Evolutionary conservation across 202 grass and related monocot genomes (phyloP), one percentile per base, ranked within the genome.

Genomic region (Musa balbisiana): DNA sequence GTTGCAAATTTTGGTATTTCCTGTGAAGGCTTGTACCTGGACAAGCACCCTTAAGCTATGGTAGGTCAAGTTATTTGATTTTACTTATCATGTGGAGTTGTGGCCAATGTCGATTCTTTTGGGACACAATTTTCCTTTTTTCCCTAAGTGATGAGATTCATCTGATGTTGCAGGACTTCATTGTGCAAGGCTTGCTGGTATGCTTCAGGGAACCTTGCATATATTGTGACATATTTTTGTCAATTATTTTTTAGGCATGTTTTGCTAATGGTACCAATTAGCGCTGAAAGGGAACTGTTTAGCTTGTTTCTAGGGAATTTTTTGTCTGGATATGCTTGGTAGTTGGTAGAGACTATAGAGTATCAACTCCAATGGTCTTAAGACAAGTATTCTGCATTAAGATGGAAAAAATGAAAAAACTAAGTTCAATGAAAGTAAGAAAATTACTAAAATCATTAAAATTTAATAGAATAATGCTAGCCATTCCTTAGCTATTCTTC

Each of bases 181-280:
- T 85, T 97, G 93, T 83, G 93, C 93, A 52, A 79, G 82, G 67
- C 90, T 97, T 78, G 93, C 90, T 82, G 88, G 93, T 97, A 91
- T 72, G 76, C 80, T 64, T 67, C 3, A 58, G 53, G 9, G 68
- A 79, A 56, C 14, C 69, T 81, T 52, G 10, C 64, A 49, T 64
- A 63, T 8, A 82, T 51, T 66, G 66, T 14, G 64, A 53, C 11
- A 23, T 56, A 19, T 24, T 78, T 43, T 67, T 63, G 2, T 79
- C 0, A 24, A 56, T 20, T 53, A 50, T 79, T 79, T 13, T 8
- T 10, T 12, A 27, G 25, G 21, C 54, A 75, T 43, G 33, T 43
- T 43, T 43, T 43, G 33, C 33, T 43, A 43, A 43, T 43, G 33
- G 33, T 43, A 43, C 33, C 33, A 43, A 43, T 8, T 43, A 43